Evolutionary conservation across 768 basidiomycete genomes (phyloP).

Genomic region (Tricholoma hemisulphureum): DNA sequence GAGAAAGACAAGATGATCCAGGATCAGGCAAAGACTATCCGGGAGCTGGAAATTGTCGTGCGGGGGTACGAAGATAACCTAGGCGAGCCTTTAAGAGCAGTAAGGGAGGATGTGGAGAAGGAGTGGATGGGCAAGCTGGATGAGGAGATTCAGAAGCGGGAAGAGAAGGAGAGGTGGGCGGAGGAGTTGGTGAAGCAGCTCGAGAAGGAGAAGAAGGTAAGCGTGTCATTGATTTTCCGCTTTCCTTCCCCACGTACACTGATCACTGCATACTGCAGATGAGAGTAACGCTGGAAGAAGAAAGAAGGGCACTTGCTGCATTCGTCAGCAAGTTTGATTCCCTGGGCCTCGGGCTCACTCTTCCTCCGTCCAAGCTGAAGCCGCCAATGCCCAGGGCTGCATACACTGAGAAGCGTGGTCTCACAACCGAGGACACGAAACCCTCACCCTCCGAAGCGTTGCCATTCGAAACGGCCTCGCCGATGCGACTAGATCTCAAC

Average conservation of each 20-base stretch:
- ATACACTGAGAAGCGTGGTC: conserved; percentile 46
- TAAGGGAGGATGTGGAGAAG: conserved; percentile 71
- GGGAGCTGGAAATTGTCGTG: conserved; percentile 72
- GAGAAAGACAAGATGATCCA: conserved; percentile 73
- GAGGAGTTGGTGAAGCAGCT: conserved; percentile 71
- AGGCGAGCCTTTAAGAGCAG: conserved; percentile 62
- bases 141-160: conserved; percentile 54
- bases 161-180: conserved; percentile 73
- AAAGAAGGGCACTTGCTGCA: conserved; percentile 71
- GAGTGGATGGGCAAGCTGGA: conserved; percentile 67
- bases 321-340: conserved; percentile 85
- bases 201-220: conserved; percentile 74
- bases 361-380: conserved; percentile 34
- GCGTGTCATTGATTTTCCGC: conserved; percentile 16
- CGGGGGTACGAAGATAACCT: conserved; percentile 72
- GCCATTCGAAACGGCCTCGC: conserved; percentile 5
- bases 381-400: conserved; percentile 47
- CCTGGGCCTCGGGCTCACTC: conserved; percentile 49
- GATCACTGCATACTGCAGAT: conserved; percentile 31
- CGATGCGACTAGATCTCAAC: neutral
- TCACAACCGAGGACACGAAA: conserved; percentile 12
- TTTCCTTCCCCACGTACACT: neutral
- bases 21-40: conserved; percentile 72
- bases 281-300: conserved; percentile 67
- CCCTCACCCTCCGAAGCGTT: conserved; percentile 16